Evolutionary conservation across 139 green algal species (phyloP).

Genomic region (Monoraphidium neglectum): DNA sequence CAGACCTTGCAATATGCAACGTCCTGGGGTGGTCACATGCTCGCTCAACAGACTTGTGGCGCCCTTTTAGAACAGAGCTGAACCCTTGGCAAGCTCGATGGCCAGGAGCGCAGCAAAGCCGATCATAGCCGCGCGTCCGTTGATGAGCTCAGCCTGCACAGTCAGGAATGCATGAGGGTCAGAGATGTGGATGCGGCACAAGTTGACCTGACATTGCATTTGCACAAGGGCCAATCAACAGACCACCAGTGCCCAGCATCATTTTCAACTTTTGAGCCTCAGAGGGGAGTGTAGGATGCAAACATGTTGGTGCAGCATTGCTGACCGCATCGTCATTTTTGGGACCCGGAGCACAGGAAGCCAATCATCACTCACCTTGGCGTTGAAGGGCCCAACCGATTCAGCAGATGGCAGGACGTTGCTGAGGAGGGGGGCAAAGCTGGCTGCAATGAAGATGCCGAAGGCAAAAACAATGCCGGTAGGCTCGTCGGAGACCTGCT

Average conservation of each 20-base stretch:
- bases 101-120: constrained; percentile 47
- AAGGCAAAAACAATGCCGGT: constrained; percentile 31
- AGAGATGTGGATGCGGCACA: background rate
- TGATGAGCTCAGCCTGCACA: constrained; percentile 55
- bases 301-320: background rate
- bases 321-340: background rate
- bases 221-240: no score
- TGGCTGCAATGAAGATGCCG: constrained; percentile 42
- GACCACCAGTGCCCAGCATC: no score
- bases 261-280: no score
- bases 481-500: constrained; percentile 39
- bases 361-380: background rate
- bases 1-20: no score
- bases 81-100: constrained; percentile 43
- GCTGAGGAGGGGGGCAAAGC: constrained; percentile 49
- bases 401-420: background rate
- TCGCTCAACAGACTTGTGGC: no score
- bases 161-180: background rate
- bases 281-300: no score
- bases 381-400: background rate
- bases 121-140: constrained; percentile 70
- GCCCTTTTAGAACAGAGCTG: constrained; percentile 43
- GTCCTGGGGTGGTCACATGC: no score
- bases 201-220: background rate
- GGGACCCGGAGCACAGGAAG: background rate